Evolutionary conservation across 2,329 filamentous ascomycete genomes (phyloP), one percentile per base, ranked within the genome.

Genomic region (Acephala macrosclerotiorum): DNA sequence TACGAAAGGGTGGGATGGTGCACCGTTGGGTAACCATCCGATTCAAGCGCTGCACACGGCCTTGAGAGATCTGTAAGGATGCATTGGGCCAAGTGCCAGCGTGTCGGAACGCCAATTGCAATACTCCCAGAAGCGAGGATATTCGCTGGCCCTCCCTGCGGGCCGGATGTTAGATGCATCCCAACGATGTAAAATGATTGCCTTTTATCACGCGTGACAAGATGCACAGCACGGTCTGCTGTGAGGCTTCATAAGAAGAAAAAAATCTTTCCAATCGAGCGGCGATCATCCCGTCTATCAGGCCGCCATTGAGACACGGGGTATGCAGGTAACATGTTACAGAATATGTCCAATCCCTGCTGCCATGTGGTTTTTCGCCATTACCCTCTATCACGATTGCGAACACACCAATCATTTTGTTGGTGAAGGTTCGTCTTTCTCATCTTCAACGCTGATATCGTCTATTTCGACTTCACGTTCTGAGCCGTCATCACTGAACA

Each of bases 401-500:
- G 14, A 60, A 49, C 22, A 58, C 42, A 36, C 45, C 33, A 38
- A 51, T 53, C 58, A 33, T 42, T 18, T 29, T 12, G 26, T 9
- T 33, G 20, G 12, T 11, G 25, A 40, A 36, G 40, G 63, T n/a
- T 69, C 61, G 58, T 64, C 55, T 45, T 29, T 55, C 35, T 66
- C 58, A 9, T 69, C 64, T n/a, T 58, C 42, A 14, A 65, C 29
- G 45, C 63, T 64, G 22, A 62, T 38, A 33, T 70, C 68, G 33
- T 69, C 67, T 33, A 71, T 63, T 8, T 72, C 62, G 3, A 70
- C 63, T 55, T 79, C 79, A 61, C 78, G 76, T 63, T 80, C 80
- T 29, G 77, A 77, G 20, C 83, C 83, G n/a, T 82, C 77, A 0
- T 82, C 78, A 47, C 80, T 77, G 73, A 86, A 85, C 58, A 87